A percentile compares a stretch with the other conserved stretches of the same genome.
These are phyloP conservation scores for Francoa sonchifolia DNA, from an alignment of 441 rosid genomes.

Conservation along the genomic window DNA sequence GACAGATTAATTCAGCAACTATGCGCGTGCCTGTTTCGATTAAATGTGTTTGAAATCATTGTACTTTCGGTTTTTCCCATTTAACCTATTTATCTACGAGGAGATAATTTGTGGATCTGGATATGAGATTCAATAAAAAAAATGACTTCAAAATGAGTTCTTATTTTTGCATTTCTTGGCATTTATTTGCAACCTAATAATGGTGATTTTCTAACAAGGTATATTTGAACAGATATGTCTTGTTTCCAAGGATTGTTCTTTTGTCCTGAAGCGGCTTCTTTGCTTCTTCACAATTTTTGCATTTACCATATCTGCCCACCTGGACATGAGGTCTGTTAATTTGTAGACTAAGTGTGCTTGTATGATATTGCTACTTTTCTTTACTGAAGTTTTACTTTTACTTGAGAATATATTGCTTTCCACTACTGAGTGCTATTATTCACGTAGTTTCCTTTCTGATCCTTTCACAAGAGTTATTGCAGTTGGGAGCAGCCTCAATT, in stretches of 20 bases:
- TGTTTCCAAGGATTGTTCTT: constrained; percentile 85
- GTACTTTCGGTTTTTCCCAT: too few species aligned
- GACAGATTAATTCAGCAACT: too few species aligned
- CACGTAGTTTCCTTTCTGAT: constrained; percentile 28
- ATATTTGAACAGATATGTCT: constrained; percentile 50
- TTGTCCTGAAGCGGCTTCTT: constrained; percentile 83
- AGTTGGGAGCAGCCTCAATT: constrained; percentile 84
- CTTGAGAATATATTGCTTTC: constrained; percentile 1
- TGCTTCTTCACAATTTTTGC: constrained; percentile 90
- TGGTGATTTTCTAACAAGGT: constrained; percentile 5
- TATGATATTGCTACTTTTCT: constrained; percentile 3
- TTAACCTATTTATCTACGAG: too few species aligned
- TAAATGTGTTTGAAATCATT: too few species aligned
- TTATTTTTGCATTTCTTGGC: neutral
- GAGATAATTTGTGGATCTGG: too few species aligned
- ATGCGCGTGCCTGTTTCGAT: too few species aligned
- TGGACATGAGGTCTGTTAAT: constrained; percentile 83
- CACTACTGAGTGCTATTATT: constrained; percentile 17
- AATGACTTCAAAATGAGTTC: neutral
- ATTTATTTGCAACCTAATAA: too few species aligned
- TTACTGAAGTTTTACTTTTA: constrained; percentile 8
- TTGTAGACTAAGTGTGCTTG: constrained; percentile 11
- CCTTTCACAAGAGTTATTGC: constrained; percentile 62
- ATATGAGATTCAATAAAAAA: neutral
- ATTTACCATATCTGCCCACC: constrained; percentile 88